Evolutionary conservation across 2,329 filamentous ascomycete species (phyloP).

Genomic region (Trichophyton mentagrophytes): DNA sequence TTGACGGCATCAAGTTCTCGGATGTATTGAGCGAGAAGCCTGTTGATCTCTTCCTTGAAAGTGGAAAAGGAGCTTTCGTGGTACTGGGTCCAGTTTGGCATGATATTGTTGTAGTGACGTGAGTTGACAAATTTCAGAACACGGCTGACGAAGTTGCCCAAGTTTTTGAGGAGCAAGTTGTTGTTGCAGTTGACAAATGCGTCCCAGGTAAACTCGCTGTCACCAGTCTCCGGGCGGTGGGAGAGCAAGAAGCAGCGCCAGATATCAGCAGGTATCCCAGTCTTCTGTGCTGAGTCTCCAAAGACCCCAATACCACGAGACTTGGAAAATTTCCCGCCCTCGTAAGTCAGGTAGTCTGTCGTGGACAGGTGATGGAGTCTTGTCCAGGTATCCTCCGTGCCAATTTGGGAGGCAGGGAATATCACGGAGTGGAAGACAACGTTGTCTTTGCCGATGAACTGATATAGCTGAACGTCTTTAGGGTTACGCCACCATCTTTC

Average conservation of each 20-base stretch:
- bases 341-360: conserved; percentile 70
- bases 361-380: conserved; percentile 70
- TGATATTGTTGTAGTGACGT: conserved; percentile 53
- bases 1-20: conserved; percentile 48
- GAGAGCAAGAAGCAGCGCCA: conserved; percentile 80
- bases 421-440: conserved; percentile 70
- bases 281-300: conserved; percentile 67
- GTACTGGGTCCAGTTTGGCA: conserved; percentile 42
- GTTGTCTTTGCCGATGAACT: conserved; percentile 82
- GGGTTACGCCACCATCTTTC: conserved; percentile 80
- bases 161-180: conserved; percentile 57
- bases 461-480: conserved; percentile 66
- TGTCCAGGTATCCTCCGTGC: conserved; percentile 68
- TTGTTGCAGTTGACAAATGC: conserved; percentile 67
- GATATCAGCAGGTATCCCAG: conserved; percentile 61
- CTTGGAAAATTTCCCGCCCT: conserved; percentile 74
- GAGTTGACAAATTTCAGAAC: conserved; percentile 42
- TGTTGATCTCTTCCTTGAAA: conserved; percentile 38
- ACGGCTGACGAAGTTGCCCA: conserved; percentile 54
- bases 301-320: conserved; percentile 73
- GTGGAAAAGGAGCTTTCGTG: conserved; percentile 28
- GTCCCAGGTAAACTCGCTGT: conserved; percentile 72
- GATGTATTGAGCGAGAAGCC: conserved; percentile 42
- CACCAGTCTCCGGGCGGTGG: conserved; percentile 62
- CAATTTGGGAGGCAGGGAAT: conserved; percentile 71